Evolutionary conservation across 805 yeast genomes (phyloP).

Genomic region (Trichomonascus vanleenenianus): DNA sequence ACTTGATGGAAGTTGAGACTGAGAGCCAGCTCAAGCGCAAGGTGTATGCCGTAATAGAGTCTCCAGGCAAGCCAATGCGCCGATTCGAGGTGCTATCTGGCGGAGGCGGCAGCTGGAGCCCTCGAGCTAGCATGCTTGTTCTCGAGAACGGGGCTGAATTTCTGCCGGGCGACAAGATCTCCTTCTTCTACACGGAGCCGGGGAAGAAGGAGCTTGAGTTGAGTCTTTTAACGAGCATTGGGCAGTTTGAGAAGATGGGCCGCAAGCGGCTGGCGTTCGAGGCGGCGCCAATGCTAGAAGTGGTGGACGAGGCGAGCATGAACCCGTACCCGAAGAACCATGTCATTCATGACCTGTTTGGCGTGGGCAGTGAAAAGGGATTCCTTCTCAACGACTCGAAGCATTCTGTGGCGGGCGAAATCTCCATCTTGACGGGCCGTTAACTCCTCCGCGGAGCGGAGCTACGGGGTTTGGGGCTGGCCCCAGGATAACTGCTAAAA

Average conservation of each 20-base stretch:
- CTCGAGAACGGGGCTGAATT: constrained; percentile 50
- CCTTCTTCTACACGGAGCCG: constrained; percentile 29
- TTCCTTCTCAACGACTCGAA: constrained; percentile 24
- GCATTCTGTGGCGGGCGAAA: constrained; percentile 24
- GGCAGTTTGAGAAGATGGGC: not conserved
- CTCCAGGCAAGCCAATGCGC: constrained; percentile 15
- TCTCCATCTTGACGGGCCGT: constrained; percentile 4
- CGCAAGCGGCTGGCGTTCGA: constrained; percentile 15
- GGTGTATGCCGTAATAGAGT: constrained; percentile 14
- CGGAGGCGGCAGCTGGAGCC: constrained; percentile 75
- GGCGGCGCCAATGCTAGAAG: constrained; percentile 22
- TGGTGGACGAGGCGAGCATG: constrained; percentile 15
- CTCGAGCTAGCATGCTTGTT: constrained; percentile 57
- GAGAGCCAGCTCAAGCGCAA: constrained; percentile 3
- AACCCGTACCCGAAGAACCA: constrained; percentile 12
- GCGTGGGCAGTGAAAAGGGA: constrained; percentile 27
- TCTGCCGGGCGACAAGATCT: constrained; percentile 38
- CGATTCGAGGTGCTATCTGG: constrained; percentile 58
- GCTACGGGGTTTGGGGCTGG: too few species aligned
- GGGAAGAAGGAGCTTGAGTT: not conserved
- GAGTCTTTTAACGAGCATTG: constrained; percentile 1
- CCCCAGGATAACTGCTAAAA: too few species aligned
- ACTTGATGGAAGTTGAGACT: constrained; percentile 7
- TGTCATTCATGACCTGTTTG: constrained; percentile 19
- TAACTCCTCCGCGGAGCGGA: too few species aligned